These are phyloP conservation scores for Citropsis articulata DNA, from an alignment of 345 rosid species.

Conservation along the genomic window DNA sequence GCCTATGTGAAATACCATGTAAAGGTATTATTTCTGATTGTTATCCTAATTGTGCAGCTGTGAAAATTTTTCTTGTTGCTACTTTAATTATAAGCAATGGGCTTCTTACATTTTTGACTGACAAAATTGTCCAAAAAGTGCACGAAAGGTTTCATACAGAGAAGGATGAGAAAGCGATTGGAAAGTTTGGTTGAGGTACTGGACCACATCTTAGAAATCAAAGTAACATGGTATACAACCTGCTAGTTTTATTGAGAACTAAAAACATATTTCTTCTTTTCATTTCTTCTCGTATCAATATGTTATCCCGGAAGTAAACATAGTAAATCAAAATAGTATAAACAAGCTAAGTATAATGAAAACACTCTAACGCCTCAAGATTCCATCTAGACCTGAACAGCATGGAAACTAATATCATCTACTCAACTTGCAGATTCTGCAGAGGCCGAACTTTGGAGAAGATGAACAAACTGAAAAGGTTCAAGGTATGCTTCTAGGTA, in stretches of 20 bases:
- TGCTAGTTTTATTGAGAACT: background rate
- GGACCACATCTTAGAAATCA: background rate
- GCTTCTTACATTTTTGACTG: slow-evolving; percentile 10
- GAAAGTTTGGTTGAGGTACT: slow-evolving; percentile 74
- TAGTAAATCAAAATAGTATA: slow-evolving; percentile 3
- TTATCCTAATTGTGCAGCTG: background rate
- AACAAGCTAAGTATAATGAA: background rate
- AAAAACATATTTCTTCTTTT: background rate
- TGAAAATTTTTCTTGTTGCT: background rate
- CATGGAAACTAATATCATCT: slow-evolving; percentile 14
- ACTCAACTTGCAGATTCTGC: slow-evolving; percentile 52
- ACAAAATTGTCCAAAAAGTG: slow-evolving; percentile 40
- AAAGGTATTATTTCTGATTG: slow-evolving; percentile 47
- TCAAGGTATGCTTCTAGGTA: slow-evolving; percentile 37
- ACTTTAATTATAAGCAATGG: background rate
- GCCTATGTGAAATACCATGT: slow-evolving; percentile 74
- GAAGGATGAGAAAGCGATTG: slow-evolving; percentile 75
- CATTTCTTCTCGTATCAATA: background rate
- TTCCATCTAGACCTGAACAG: slow-evolving; percentile 1
- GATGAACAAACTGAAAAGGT: slow-evolving; percentile 28
- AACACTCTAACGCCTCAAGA: background rate
- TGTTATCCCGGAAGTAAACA: background rate
- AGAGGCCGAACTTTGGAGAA: slow-evolving; percentile 36
- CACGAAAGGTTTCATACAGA: slow-evolving; percentile 80
- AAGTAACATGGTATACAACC: slow-evolving; percentile 4